Percentiles rank a stretch among this genome's conserved stretches.
phyloP scores from a whole-genome alignment of 2,329 filamentous ascomycete species.

The Epichloe festucae region DNA sequence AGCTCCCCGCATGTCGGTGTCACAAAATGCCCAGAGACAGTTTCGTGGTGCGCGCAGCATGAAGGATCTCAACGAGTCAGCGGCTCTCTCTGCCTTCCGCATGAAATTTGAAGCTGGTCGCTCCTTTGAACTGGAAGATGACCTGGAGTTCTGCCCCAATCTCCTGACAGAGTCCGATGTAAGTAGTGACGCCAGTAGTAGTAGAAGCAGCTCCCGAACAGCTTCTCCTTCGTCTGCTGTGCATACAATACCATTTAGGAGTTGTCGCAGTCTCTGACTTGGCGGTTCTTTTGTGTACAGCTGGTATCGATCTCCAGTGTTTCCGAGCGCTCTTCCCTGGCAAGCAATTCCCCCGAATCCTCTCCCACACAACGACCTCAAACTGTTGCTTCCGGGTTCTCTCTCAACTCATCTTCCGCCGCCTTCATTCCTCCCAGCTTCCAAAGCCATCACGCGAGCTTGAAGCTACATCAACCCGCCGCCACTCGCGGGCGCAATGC shows the following conservation, averaged over 20 bases:
- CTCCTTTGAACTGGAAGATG: constrained; percentile 91
- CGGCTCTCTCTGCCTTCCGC: constrained; percentile 64
- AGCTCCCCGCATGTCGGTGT: constrained; percentile 64
- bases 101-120: constrained; percentile 80
- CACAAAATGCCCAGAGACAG: constrained; percentile 76
- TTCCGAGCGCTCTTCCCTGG: constrained; percentile 88
- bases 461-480: constrained; percentile 84
- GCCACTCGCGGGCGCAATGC: constrained; percentile 85
- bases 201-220: neutral
- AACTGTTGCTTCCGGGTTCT: constrained; percentile 65
- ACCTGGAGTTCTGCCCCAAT: constrained; percentile 88
- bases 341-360: constrained; percentile 88
- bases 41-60: constrained; percentile 74
- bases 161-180: constrained; percentile 90
- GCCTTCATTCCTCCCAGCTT: constrained; percentile 52
- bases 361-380: constrained; percentile 84
- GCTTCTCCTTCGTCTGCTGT: constrained; percentile 1
- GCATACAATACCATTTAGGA: neutral
- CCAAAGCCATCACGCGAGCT: constrained; percentile 49
- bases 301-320: constrained; percentile 83
- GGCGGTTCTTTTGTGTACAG: constrained; percentile 34
- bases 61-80: constrained; percentile 74
- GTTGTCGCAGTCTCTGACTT: constrained; percentile 16
- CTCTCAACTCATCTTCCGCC: constrained; percentile 54
- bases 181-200: constrained; percentile 27